Evolutionary conservation across 1,139 yeast species (phyloP).

Genomic region (Debaryomyces singareniensis): DNA sequence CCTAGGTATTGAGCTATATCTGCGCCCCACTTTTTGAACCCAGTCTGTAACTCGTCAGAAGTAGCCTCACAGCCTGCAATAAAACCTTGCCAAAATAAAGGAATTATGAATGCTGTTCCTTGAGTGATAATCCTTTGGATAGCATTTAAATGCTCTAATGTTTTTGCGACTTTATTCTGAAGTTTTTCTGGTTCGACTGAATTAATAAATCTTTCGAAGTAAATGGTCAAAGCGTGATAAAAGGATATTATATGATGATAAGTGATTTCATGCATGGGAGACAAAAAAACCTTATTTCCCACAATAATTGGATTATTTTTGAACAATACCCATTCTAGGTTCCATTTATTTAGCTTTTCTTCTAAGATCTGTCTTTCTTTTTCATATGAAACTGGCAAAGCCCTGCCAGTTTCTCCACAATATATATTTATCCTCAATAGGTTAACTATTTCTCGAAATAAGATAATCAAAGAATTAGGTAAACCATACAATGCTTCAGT

Average conservation of each 20-base stretch:
- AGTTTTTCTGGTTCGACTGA: conserved; percentile 45
- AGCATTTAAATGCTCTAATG: conserved; percentile 58
- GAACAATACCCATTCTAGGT: conserved; percentile 54
- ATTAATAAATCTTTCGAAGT: conserved; percentile 63
- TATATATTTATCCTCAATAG: conserved; percentile 57
- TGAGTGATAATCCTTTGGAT: conserved; percentile 52
- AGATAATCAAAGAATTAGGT: conserved; percentile 69
- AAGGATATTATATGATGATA: conserved; percentile 80
- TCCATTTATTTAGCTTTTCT: conserved; percentile 54
- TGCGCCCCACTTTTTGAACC: conserved; percentile 79
- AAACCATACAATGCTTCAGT: conserved; percentile 81
- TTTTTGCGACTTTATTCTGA: conserved; percentile 55
- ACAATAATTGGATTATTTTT: conserved; percentile 9
- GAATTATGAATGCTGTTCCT: conserved; percentile 58
- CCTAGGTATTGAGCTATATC: conserved; percentile 70
- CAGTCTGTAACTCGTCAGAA: conserved; percentile 50
- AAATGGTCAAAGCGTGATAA: conserved; percentile 68
- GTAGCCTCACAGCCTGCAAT: conserved; percentile 83
- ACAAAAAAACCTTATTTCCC: conserved; percentile 29
- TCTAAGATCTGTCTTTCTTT: conserved; percentile 44
- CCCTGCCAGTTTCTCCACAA: conserved; percentile 27
- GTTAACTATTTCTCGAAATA: conserved; percentile 67
- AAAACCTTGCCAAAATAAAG: conserved; percentile 85
- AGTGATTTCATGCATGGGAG: conserved; percentile 65
- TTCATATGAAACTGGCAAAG: conserved; percentile 38